Base-by-base conservation (phyloP, 2,329 filamentous ascomycete species). In the Penicillium sp. region DNA sequence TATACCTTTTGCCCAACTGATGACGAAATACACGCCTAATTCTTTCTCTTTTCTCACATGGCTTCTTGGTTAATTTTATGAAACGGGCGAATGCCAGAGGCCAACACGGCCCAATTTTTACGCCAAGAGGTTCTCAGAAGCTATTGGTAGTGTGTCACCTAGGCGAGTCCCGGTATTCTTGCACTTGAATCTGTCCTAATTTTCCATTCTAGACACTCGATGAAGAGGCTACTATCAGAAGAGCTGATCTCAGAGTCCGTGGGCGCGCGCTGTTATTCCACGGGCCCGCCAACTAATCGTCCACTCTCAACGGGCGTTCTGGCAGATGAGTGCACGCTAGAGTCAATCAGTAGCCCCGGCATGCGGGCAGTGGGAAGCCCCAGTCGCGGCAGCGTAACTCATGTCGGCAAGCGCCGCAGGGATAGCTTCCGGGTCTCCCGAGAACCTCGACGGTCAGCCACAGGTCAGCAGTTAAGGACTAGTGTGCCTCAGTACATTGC, bases 61-160 rank as follows among this genome's bases (percentile, higher is more conserved):
- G 24, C 40, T 34, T 18, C 14, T 34, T 21, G 29, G 9, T 27
- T 41, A 31, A 48, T n/a, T n/a, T 5, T 5, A 5, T 36, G 11
- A 13, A n/a, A 13, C 16, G 13, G 34, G 34, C 34, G 34, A n/a
- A 36, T 13, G 34, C 34, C 13, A 53, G 50, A 16, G 31, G 14
- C 36, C 7, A 39, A 47, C 29, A 9, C 16, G 31, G 38, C 7
- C n/a, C 10, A 29, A 14, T 47, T n/a, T 46, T 14, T 32, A 27
- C 24, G 45, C 45, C 24, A 49, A 44, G 27, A 32, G 39, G 21
- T 13, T 49, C 31, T 18, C 50, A 22, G 18, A 49, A 21, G 11
- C 48, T 16, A 34, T 41, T 29, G 24, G 48, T n/a, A 38, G 39
- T 39, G 46, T 44, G 45, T 44, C 50, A 39, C 40, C 46, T n/a